phyloP scores from a whole-genome alignment of 75 land plant genomes.

The Adiantum capillusveneris region DNA sequence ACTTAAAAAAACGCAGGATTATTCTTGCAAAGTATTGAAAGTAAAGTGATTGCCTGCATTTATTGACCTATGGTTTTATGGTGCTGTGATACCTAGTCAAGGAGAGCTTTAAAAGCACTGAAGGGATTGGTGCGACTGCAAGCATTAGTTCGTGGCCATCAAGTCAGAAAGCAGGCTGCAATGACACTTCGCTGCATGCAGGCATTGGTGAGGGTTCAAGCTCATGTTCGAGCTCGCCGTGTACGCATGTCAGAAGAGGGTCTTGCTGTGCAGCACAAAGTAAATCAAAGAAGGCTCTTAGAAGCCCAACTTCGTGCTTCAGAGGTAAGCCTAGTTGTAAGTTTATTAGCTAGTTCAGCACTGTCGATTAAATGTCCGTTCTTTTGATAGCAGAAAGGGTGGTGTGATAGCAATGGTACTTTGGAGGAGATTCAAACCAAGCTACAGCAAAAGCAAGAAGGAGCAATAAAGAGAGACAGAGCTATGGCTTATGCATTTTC shows the following conservation, averaged over 20 bases:
- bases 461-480: slow-evolving; percentile 70
- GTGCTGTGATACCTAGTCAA: slow-evolving; percentile 36
- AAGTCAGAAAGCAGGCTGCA: slow-evolving; percentile 69
- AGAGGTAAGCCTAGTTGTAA: slow-evolving; percentile 76
- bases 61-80: no score
- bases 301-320: slow-evolving; percentile 55
- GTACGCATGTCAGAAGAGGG: slow-evolving; percentile 89
- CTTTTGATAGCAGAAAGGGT: slow-evolving; percentile 46
- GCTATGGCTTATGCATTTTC: slow-evolving; percentile 66
- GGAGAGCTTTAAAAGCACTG: slow-evolving; percentile 61
- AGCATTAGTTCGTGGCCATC: slow-evolving; percentile 63
- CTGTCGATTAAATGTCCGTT: not conserved
- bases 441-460: slow-evolving; percentile 65
- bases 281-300: slow-evolving; percentile 41
- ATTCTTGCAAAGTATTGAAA: no score
- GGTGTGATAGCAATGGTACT: slow-evolving; percentile 72
- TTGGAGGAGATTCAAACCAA: slow-evolving; percentile 53
- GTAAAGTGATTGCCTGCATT: no score
- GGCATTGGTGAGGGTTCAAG: slow-evolving; percentile 88
- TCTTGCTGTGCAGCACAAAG: slow-evolving; percentile 67
- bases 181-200: slow-evolving; percentile 89
- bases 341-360: not conserved
- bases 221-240: slow-evolving; percentile 77
- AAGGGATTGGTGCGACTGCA: slow-evolving; percentile 74
- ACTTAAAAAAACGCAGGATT: no score